Evolutionary conservation across 306 rosid species (phyloP), one percentile per base, ranked within the genome.

Genomic region (Cucurbita maxima): DNA sequence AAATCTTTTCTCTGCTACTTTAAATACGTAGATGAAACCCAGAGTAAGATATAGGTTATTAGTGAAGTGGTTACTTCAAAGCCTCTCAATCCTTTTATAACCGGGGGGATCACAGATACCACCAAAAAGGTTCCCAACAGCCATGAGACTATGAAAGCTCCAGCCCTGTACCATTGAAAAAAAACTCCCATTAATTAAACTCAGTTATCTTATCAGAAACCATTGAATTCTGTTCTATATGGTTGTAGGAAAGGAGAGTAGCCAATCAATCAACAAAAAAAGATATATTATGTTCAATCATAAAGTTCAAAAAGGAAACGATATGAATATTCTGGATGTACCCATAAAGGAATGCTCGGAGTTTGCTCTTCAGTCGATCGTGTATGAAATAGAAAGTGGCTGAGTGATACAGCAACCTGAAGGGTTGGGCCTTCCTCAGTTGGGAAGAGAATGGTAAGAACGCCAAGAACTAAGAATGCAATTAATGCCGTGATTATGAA

Each of bases 391-490:
- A 90, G 4, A 89, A 68, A 50, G 98, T 94, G 58, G 95, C 97
- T 13, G 70, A 94, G 85, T 48, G 98, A 94, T 78, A 90, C 6
- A 69, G 94, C 94, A 0, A 94, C 98, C 86, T 94, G 98, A 82
- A 94, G 88, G 16, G 97, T 94, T 70, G 98, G 98, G 58, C 98
- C 98, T 78, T 90, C 97, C 82, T 94, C 98, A 40, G 98, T 94
- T 77, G 98, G 98, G 75, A 87, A 87, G 58, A 90, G 86, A 71
- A 86, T 79, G 57, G 95, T 89, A 72, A 94, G 89, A 73, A 78
- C 88, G 73, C 87, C 98, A 59, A 94, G 96, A 41, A 87, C 79
- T 64, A 86, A 36, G 79, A 94, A 94, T 18, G 83, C 75, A 58
- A 87, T 66, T 3, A 92, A 86, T 8, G 98, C 84, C 84, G 89